Evolutionary conservation across 495 filamentous ascomycete genomes (phyloP).

Genomic region (Halenospora varia): DNA sequence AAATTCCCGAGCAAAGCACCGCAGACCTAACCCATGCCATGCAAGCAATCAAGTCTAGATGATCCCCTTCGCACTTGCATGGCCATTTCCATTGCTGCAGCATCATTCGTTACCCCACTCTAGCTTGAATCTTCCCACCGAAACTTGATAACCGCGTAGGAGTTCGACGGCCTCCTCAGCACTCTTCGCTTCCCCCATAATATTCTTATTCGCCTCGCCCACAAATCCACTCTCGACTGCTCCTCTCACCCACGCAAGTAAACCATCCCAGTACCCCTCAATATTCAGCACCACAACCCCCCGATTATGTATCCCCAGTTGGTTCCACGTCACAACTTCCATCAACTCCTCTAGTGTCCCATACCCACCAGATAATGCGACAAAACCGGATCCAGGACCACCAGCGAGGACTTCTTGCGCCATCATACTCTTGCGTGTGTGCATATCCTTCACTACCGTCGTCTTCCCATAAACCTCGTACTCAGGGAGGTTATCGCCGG

Average conservation of each 20-base stretch:
- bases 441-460: slow-evolving; percentile 91
- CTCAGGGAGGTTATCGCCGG: slow-evolving; percentile 45
- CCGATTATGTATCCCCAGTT: slow-evolving; percentile 84
- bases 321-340: slow-evolving; percentile 97
- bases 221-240: slow-evolving; percentile 78
- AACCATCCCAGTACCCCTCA: slow-evolving; percentile 85
- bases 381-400: slow-evolving; percentile 80
- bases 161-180: slow-evolving; percentile 66
- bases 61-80: no score
- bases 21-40: no score
- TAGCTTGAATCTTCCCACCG: slow-evolving; percentile 69
- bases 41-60: no score
- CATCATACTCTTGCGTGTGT: slow-evolving; percentile 91
- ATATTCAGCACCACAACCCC: slow-evolving; percentile 82
- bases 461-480: slow-evolving; percentile 73
- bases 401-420: slow-evolving; percentile 77
- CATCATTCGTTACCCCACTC: slow-evolving; percentile 66
- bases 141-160: slow-evolving; percentile 70
- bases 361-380: slow-evolving; percentile 85
- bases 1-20: no score
- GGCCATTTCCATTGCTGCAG: no score
- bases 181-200: slow-evolving; percentile 70
- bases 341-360: slow-evolving; percentile 96
- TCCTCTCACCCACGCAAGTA: slow-evolving; percentile 76
- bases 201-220: slow-evolving; percentile 57